Evolutionary conservation across 306 rosid genomes (phyloP).

Genomic region (Vicia villosa): DNA sequence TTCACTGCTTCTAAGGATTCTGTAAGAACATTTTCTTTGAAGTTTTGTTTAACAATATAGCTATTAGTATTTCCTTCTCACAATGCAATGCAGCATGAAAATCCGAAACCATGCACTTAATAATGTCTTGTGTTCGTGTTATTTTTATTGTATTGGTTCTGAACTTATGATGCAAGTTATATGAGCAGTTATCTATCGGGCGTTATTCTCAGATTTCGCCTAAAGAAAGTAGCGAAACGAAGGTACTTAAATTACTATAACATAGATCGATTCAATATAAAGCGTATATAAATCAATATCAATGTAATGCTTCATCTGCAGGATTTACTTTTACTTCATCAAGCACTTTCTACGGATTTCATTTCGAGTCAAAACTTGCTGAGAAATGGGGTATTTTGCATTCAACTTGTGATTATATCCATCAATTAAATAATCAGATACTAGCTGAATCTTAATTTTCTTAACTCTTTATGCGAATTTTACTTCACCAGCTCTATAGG

Average conservation of each 20-base stretch:
- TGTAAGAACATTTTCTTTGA: slow-evolving; percentile 52
- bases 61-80: background rate
- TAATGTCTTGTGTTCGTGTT: slow-evolving; percentile 9
- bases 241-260: slow-evolving; percentile 49
- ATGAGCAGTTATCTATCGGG: slow-evolving; percentile 52
- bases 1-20: slow-evolving; percentile 53
- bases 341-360: slow-evolving; percentile 80
- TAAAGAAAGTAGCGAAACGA: slow-evolving; percentile 69
- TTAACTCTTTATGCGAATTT: slow-evolving; percentile 29
- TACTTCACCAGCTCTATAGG: slow-evolving; percentile 67
- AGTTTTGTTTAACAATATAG: slow-evolving; percentile 24
- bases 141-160: slow-evolving; percentile 28
- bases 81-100: slow-evolving; percentile 15
- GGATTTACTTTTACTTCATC: slow-evolving; percentile 82
- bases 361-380: slow-evolving; percentile 72
- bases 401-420: slow-evolving; percentile 34
- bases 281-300: slow-evolving; percentile 7
- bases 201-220: slow-evolving; percentile 67
- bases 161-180: slow-evolving; percentile 36
- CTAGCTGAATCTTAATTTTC: slow-evolving; percentile 21
- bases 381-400: slow-evolving; percentile 70
- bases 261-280: background rate
- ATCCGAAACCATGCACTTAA: slow-evolving; percentile 22
- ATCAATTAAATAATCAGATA: slow-evolving; percentile 11
- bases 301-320: slow-evolving; percentile 41